Evolutionary conservation across 768 basidiomycete species (phyloP).

Genomic region (Phaeotremella skinneri): DNA sequence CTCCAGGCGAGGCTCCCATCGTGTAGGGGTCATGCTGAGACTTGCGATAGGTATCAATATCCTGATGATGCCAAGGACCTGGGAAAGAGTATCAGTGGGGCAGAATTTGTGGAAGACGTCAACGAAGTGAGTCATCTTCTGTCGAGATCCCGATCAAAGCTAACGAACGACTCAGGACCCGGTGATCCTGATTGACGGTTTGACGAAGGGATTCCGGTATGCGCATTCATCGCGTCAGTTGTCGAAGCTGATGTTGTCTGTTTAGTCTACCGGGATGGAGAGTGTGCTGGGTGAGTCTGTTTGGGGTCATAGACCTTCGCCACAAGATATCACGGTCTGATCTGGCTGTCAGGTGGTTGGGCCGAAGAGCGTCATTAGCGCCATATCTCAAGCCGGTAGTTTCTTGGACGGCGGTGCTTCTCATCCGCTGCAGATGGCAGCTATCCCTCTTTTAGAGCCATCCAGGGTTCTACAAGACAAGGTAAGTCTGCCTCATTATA

Average conservation of each 20-base stretch:
- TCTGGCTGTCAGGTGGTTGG: constrained; percentile 65
- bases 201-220: constrained; percentile 86
- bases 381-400: constrained; percentile 87
- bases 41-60: constrained; percentile 65
- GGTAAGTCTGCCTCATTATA: constrained; percentile 46
- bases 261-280: constrained; percentile 77
- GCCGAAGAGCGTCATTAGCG: constrained; percentile 81
- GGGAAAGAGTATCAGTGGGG: constrained; percentile 77
- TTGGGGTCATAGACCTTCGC: constrained; percentile 10
- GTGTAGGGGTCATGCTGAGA: not conserved
- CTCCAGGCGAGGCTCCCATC: not conserved
- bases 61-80: constrained; percentile 70
- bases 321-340: not conserved
- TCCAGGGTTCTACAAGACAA: constrained; percentile 68
- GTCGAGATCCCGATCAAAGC: not conserved
- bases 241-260: not conserved
- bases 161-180: constrained; percentile 59
- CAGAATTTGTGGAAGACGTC: constrained; percentile 81
- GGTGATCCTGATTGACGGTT: constrained; percentile 80
- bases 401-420: constrained; percentile 95
- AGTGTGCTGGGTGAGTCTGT: constrained; percentile 63
- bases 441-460: constrained; percentile 76
- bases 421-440: constrained; percentile 89
- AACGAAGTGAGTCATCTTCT: constrained; percentile 58
- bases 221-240: constrained; percentile 32